These are phyloP conservation scores for Exophiala sp. DNA, from an alignment of 2,329 filamentous ascomycete genomes.

Conservation along the genomic window DNA sequence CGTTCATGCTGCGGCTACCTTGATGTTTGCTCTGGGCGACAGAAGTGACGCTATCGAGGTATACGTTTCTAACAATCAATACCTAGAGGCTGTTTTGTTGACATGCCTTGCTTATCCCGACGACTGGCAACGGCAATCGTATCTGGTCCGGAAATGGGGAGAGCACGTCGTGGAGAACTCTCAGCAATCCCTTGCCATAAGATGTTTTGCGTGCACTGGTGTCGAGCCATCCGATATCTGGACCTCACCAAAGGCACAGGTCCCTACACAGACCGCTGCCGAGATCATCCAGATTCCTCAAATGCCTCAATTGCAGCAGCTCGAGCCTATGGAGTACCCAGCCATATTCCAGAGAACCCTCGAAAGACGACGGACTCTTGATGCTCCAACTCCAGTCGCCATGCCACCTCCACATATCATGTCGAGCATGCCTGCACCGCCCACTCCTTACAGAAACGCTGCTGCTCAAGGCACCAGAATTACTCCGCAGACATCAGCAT, in stretches of 20 bases:
- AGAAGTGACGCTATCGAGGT: slow-evolving; percentile 93
- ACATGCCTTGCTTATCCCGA: slow-evolving; percentile 76
- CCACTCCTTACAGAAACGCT: slow-evolving; percentile 27
- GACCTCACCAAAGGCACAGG: slow-evolving; percentile 76
- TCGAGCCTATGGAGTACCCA: slow-evolving; percentile 19
- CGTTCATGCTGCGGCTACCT: slow-evolving; percentile 85
- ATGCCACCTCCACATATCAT: slow-evolving; percentile 25
- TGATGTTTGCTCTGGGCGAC: slow-evolving; percentile 88
- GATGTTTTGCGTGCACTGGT: slow-evolving; percentile 88
- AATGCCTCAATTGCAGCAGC: slow-evolving; percentile 51
- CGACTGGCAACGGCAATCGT: slow-evolving; percentile 88
- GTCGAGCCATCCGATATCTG: slow-evolving; percentile 81
- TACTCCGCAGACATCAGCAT: slow-evolving; percentile 73
- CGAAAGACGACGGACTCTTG: slow-evolving; percentile 23
- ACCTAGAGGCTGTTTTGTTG: slow-evolving; percentile 88
- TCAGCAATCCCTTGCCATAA: slow-evolving; percentile 83
- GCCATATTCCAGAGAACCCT: slow-evolving; percentile 25
- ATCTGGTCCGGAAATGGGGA: slow-evolving; percentile 90
- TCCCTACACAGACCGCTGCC: slow-evolving; percentile 32
- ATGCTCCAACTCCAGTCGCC: slow-evolving; percentile 57
- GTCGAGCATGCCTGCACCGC: slow-evolving; percentile 18
- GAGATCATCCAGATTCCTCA: slow-evolving; percentile 10
- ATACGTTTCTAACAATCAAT: slow-evolving; percentile 85
- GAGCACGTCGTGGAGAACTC: slow-evolving; percentile 83
- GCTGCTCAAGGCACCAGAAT: slow-evolving; percentile 46